Evolutionary conservation across 352 stramenopile genomes (phyloP).

Genomic region (Phytopythium cucurbitacearum): DNA sequence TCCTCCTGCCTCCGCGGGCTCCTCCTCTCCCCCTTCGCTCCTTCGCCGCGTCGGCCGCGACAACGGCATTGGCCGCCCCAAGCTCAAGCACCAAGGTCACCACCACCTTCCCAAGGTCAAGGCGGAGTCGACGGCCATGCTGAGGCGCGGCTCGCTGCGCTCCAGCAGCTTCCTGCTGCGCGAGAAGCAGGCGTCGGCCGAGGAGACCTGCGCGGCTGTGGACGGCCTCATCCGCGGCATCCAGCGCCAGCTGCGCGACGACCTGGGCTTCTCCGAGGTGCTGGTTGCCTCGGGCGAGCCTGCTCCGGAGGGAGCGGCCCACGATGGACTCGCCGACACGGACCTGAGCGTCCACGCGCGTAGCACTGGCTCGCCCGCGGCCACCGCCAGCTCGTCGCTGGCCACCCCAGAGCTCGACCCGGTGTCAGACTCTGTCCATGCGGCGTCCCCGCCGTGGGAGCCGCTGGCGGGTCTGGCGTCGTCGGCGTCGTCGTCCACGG

Average conservation of each 20-base stretch:
- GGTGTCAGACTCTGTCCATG: conserved; percentile 10
- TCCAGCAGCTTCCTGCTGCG: conserved; percentile 15
- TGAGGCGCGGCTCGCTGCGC: conserved; percentile 29
- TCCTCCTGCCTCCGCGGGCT: too few relatives aligned
- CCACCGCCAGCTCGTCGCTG: conserved; percentile 4
- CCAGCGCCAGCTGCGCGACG: conserved; percentile 47
- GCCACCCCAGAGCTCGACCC: conserved; percentile 10
- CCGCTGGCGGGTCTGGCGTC: neutral
- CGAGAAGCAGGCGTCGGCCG: conserved; percentile 29
- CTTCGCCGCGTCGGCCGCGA: too few relatives aligned
- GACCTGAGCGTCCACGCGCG: conserved; percentile 4
- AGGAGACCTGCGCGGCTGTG: conserved; percentile 58
- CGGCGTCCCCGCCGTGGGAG: conserved; percentile 18
- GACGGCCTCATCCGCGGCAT: conserved; percentile 67
- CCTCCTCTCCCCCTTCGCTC: too few relatives aligned
- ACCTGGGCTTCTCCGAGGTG: conserved; percentile 67
- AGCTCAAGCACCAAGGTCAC: neutral
- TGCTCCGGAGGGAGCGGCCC: conserved; percentile 4
- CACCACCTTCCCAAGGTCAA: neutral
- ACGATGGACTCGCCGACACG: conserved; percentile 1
- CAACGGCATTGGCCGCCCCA: neutral
- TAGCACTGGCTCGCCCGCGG: neutral
- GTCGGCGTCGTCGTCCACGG: conserved; percentile 11
- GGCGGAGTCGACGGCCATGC: conserved; percentile 13
- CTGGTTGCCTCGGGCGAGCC: conserved; percentile 56